Conservation (phyloP, 169 alveolate species). For the Cryptosporidium ryanae region DNA sequence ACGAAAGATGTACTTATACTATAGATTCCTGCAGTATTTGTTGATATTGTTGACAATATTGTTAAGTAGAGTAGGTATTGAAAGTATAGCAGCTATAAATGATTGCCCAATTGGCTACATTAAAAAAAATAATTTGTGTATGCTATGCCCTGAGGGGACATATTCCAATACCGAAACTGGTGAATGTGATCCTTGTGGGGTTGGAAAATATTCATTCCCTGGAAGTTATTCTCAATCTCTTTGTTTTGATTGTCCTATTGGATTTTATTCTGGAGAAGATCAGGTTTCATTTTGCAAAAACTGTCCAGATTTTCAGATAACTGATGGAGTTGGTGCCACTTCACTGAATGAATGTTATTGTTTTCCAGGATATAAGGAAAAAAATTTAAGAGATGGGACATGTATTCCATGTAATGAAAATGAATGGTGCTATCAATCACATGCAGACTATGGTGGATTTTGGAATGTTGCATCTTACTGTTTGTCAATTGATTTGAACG, state of each 20-base stretch:
- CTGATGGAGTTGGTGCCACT: slow-evolving; percentile 12
- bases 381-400: slow-evolving; percentile 30
- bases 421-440: slow-evolving; percentile 40
- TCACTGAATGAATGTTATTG: slow-evolving; percentile 33
- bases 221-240: slow-evolving; percentile 48
- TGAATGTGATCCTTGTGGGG: slow-evolving; percentile 39
- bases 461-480: slow-evolving; percentile 74
- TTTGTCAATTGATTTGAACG: slow-evolving; percentile 23
- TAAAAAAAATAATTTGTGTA: slow-evolving; percentile 7
- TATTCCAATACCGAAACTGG: slow-evolving; percentile 12
- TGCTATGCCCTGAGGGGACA: slow-evolving; percentile 42
- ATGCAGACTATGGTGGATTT: slow-evolving; percentile 52
- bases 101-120: slow-evolving; percentile 63
- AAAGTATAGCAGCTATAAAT: background rate
- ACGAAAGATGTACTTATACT: too few relatives aligned
- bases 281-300: slow-evolving; percentile 8
- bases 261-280: slow-evolving; percentile 32
- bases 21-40: too few relatives aligned
- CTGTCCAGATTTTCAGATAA: slow-evolving; percentile 36
- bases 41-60: background rate
- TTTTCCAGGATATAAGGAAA: slow-evolving; percentile 46
- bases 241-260: slow-evolving; percentile 37
- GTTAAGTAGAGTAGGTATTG: background rate
- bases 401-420: slow-evolving; percentile 20
- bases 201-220: slow-evolving; percentile 54